phyloP scores from a whole-genome alignment of 2,329 filamentous ascomycete species.

The Fusarium hainanense region DNA sequence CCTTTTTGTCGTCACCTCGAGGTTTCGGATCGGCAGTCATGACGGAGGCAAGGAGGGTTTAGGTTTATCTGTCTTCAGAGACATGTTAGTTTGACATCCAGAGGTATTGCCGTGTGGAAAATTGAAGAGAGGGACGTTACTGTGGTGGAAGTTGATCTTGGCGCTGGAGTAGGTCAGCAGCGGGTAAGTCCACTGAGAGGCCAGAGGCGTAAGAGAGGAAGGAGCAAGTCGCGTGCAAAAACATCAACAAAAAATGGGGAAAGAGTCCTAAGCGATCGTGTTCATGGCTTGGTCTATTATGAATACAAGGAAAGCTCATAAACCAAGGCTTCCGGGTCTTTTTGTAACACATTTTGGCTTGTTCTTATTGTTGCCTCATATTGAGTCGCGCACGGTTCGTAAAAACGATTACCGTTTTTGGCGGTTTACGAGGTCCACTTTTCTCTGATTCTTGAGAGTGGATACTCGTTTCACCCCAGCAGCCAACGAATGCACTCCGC shows the following conservation, averaged over 20 bases:
- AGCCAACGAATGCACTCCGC: not conserved
- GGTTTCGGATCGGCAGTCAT: conserved; percentile 6
- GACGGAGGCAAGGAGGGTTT: fast-evolving
- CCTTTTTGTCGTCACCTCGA: not conserved
- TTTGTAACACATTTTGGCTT: not conserved
- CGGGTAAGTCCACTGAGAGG: not conserved
- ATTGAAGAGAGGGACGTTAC: not conserved
- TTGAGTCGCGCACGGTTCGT: conserved; percentile 14
- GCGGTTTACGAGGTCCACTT: conserved; percentile 29
- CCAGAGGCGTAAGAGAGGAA: not conserved
- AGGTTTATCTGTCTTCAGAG: fast-evolving
- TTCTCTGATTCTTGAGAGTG: not conserved
- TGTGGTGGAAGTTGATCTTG: not conserved
- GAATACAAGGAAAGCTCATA: not conserved
- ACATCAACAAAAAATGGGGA: no score
- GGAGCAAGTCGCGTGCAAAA: not conserved
- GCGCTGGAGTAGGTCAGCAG: not conserved
- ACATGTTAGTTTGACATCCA: not conserved
- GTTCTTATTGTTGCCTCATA: not conserved
- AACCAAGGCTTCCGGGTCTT: not conserved
- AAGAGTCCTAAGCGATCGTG: fast-evolving
- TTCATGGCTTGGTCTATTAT: not conserved
- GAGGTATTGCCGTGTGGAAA: fast-evolving
- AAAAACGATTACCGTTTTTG: conserved; percentile 30
- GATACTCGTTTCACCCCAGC: not conserved